These are phyloP conservation scores for Periconia sp. DNA, from an alignment of 2,329 filamentous ascomycete species.

Conservation along the genomic window DNA sequence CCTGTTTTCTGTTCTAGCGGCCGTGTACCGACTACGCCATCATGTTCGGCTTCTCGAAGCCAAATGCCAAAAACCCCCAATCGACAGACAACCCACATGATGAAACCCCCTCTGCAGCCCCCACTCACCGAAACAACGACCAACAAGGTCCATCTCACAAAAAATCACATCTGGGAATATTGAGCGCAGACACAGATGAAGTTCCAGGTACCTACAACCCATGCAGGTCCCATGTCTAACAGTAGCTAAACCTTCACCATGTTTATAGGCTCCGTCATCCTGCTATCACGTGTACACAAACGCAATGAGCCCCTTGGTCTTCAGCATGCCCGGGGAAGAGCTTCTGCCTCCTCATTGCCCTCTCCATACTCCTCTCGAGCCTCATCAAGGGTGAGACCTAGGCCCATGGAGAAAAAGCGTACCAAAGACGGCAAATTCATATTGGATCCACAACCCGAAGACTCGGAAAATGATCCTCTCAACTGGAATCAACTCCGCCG, in stretches of 20 bases:
- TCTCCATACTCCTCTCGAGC: slow-evolving; percentile 27
- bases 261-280: slow-evolving; percentile 63
- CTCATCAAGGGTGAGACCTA: slow-evolving; percentile 21
- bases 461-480: slow-evolving; percentile 84
- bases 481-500: slow-evolving; percentile 87
- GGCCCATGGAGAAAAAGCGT: slow-evolving; percentile 62
- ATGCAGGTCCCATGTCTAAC: neutral
- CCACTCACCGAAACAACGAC: neutral
- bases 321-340: slow-evolving; percentile 63
- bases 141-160: slow-evolving; percentile 11
- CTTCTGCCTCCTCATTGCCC: slow-evolving; percentile 57
- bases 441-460: slow-evolving; percentile 87
- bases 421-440: slow-evolving; percentile 83
- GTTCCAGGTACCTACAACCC: slow-evolving; percentile 67
- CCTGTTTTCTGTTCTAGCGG: neutral
- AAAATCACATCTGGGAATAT: slow-evolving; percentile 69
- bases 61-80: neutral
- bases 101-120: neutral
- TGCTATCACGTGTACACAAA: slow-evolving; percentile 58
- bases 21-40: neutral
- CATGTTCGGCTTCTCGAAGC: slow-evolving; percentile 8
- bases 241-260: neutral
- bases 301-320: slow-evolving; percentile 65
- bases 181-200: slow-evolving; percentile 80
- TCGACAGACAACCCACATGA: slow-evolving; percentile 1